Conservation (phyloP, 2,329 filamentous ascomycete species). For the Ciborinia camelliae region DNA sequence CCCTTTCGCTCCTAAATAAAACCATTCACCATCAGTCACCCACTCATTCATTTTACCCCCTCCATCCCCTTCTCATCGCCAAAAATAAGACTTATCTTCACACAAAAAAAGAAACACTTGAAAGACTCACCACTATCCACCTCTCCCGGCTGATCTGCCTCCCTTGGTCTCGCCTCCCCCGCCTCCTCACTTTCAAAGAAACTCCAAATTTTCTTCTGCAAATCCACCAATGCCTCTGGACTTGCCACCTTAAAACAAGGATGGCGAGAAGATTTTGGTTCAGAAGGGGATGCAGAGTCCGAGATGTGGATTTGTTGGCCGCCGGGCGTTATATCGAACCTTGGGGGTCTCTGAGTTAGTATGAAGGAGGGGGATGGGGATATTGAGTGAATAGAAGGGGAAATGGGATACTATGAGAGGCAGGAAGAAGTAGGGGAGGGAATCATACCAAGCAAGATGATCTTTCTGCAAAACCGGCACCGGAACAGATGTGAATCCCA, state of each 20-base stretch:
- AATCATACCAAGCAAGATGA: conserved; percentile 50
- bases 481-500: conserved; percentile 50
- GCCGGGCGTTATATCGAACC: conserved; percentile 53
- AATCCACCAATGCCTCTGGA: conserved; percentile 45
- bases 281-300: conserved; percentile 39
- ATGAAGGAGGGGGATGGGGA: background rate
- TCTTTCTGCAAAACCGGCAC: conserved; percentile 52
- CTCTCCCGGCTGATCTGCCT: conserved; percentile 54
- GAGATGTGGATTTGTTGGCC: conserved; percentile 57
- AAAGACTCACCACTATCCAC: conserved; percentile 41
- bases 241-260: conserved; percentile 56
- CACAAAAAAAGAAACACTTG: background rate
- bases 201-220: conserved; percentile 50
- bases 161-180: conserved; percentile 48
- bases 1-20: conserved; percentile 45
- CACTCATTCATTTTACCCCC: background rate
- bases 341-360: conserved; percentile 19
- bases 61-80: background rate
- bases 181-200: conserved; percentile 45
- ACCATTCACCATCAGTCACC: background rate
- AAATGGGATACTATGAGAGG: background rate
- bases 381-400: background rate
- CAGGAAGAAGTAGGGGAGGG: background rate
- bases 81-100: background rate
- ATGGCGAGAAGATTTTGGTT: conserved; percentile 47